Base-by-base conservation (phyloP, 805 yeast genomes). In the Ogataea pini region DNA sequence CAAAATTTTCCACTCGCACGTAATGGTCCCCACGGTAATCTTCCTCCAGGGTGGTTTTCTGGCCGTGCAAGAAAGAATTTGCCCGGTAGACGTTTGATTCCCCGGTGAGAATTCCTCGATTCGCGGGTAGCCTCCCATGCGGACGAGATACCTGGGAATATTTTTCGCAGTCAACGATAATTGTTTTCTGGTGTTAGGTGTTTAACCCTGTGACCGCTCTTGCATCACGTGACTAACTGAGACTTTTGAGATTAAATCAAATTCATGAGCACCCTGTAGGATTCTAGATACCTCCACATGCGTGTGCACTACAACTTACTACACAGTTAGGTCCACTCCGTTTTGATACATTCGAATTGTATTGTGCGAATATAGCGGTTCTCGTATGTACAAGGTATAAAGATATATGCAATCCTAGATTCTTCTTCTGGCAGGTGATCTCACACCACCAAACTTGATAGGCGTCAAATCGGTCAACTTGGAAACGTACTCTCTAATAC, bases 371-470 rank as follows among this genome's bases (percentile, higher is more conserved):
- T n/a, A n/a, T n/a, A n/a, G n/a, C n/a, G n/a, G n/a, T n/a, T n/a
- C n/a, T n/a, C n/a, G 17, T 43, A 43, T 43, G 33, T 43, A 43
- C 46, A 43, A 17, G 46, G 16, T 6, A 16, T 33, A 24, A 25
- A 27, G n/a, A n/a, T 37, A 14, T 37, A 25, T 37, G 42, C 42
- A 37, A 37, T 18, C 28, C 43, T 48, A 53, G 39, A 86, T 72
- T 72, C 95, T 83, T 74, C 97, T 85, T 49, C 76, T 76, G 65
- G 83, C 81, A 69, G 92, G 95, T 17, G 96, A 76, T 60, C 94
- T 81, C 40, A 80, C 85, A 75, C 98, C 98, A 75, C 99, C 99
- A 62, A 89, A 89, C 69, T 87, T 86, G 73, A 92, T 76, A 49
- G 79, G 79, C 5, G 99, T 89, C 55, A 78, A 76, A 61, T 92